These are phyloP conservation scores for Solanum chilense DNA, from an alignment of 257 asterid genomes.

Conservation along the genomic window DNA sequence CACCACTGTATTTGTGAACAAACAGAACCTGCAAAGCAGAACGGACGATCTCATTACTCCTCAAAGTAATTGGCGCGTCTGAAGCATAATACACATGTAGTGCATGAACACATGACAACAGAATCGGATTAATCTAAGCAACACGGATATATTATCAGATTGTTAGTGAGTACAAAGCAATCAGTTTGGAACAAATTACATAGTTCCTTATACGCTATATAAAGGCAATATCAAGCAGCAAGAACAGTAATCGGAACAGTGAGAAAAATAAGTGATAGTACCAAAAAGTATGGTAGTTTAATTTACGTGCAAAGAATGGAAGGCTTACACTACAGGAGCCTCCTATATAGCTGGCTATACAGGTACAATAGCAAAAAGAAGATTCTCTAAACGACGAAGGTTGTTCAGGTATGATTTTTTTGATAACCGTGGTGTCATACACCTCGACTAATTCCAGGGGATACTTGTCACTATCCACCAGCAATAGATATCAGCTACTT, in stretches of 20 bases:
- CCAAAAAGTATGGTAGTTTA: neutral
- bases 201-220: neutral
- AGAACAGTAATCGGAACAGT: neutral
- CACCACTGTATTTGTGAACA: slow-evolving; percentile 49
- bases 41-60: neutral
- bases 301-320: neutral
- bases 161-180: neutral
- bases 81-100: neutral
- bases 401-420: neutral
- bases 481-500: neutral
- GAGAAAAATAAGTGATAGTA: neutral
- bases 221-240: neutral
- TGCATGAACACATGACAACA: neutral
- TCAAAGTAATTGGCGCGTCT: neutral
- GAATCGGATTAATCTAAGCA: neutral
- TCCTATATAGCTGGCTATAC: neutral
- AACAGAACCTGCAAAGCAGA: slow-evolving; percentile 37
- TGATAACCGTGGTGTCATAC: neutral
- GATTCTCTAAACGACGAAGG: neutral
- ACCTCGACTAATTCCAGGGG: neutral
- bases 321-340: neutral
- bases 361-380: neutral
- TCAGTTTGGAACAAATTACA: neutral
- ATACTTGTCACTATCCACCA: neutral
- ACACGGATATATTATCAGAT: neutral